Evolutionary conservation across 768 basidiomycete species (phyloP).

Genomic region (Cystobasidium tubakii): DNA sequence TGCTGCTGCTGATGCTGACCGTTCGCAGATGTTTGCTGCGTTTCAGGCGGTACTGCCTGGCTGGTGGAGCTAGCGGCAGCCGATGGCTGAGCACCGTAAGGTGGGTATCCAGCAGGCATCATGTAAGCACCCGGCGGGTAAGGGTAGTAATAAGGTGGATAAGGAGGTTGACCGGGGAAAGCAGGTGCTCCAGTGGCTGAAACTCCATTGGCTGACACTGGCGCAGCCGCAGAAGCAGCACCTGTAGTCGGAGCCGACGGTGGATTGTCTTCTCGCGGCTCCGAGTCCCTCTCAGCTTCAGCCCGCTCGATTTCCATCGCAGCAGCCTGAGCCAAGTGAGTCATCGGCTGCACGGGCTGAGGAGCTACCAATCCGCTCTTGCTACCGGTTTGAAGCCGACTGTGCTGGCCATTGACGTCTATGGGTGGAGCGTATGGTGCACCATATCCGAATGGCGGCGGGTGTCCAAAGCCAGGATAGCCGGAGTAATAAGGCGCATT

Average conservation of each 20-base stretch:
- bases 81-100: neutral
- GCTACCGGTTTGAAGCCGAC: neutral
- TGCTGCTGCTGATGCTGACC: slow-evolving; percentile 16
- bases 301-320: slow-evolving; percentile 34
- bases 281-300: slow-evolving; percentile 27
- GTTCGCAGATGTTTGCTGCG: neutral
- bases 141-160: slow-evolving; percentile 14
- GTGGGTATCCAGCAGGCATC: slow-evolving; percentile 3
- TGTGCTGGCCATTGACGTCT: neutral
- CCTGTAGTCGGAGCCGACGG: neutral
- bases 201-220: neutral
- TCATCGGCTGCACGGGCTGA: slow-evolving; percentile 35
- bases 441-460: slow-evolving; percentile 7
- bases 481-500: neutral
- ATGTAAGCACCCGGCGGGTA: slow-evolving; percentile 7
- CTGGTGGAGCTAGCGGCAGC: neutral
- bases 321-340: slow-evolving; percentile 37
- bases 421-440: neutral
- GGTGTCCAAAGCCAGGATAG: neutral
- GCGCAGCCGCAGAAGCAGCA: neutral
- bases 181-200: neutral
- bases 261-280: slow-evolving; percentile 8
- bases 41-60: neutral
- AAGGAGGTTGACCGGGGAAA: slow-evolving; percentile 2
- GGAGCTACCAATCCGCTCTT: neutral